phyloP scores from a whole-genome alignment of 1,284 basidiomycete species.

The Stereum hirsutum region DNA sequence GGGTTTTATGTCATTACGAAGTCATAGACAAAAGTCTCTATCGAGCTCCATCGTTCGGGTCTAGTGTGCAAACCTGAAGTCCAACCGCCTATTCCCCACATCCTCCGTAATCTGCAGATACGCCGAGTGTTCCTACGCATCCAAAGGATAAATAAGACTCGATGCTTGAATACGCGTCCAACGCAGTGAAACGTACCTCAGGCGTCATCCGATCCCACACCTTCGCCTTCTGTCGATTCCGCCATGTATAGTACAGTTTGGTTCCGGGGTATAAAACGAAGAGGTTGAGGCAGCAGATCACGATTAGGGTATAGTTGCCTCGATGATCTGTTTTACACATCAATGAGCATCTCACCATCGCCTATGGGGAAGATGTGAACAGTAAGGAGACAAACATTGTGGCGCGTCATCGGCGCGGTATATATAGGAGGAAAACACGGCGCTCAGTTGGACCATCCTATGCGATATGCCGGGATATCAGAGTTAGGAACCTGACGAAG shows the following conservation, averaged over 20 bases:
- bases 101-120: constrained; percentile 35
- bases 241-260: constrained; percentile 42
- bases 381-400: constrained; percentile 24
- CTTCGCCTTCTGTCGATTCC: constrained; percentile 35
- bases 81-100: constrained; percentile 29
- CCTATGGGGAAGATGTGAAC: background rate
- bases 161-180: background rate
- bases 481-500: background rate
- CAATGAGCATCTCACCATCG: background rate
- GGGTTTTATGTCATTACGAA: no score
- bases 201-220: constrained; percentile 43
- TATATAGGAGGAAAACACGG: constrained; percentile 35
- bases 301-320: constrained; percentile 38
- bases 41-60: no score
- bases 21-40: background rate
- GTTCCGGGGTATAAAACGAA: constrained; percentile 39
- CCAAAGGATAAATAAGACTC: background rate
- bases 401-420: constrained; percentile 45
- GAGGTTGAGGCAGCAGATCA: constrained; percentile 36
- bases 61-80: constrained; percentile 36
- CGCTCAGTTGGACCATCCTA: constrained; percentile 37
- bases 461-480: background rate
- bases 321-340: constrained; percentile 33
- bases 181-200: constrained; percentile 23
- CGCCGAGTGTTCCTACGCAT: constrained; percentile 26